phyloP scores from a whole-genome alignment of 1,139 yeast genomes.

The Lodderomyces pseudojiufengensis region DNA sequence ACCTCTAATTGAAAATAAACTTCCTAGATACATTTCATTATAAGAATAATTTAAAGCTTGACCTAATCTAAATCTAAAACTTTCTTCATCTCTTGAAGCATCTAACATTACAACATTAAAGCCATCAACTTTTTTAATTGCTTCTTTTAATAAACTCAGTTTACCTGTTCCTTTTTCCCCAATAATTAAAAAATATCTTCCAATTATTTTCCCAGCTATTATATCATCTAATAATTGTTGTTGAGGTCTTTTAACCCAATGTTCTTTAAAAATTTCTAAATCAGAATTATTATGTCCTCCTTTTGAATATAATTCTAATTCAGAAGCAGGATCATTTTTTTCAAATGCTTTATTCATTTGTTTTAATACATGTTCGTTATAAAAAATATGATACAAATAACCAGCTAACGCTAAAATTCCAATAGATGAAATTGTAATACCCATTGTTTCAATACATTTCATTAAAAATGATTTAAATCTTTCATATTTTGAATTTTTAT shows the following conservation, averaged over 20 bases:
- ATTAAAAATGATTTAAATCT: conserved; percentile 26
- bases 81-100: conserved; percentile 86
- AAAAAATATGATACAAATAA: conserved; percentile 59
- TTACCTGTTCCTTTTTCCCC: conserved; percentile 91
- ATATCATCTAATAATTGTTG: conserved; percentile 65
- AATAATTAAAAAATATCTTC: conserved; percentile 67
- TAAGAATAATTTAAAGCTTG: conserved; percentile 70
- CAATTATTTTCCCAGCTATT: conserved; percentile 56
- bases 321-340: conserved; percentile 63
- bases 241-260: conserved; percentile 70
- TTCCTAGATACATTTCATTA: conserved; percentile 80
- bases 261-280: conserved; percentile 13
- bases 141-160: conserved; percentile 66
- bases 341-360: conserved; percentile 70
- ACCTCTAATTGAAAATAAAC: conserved; percentile 76
- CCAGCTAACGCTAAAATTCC: conserved; percentile 74
- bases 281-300: no score
- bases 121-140: conserved; percentile 65
- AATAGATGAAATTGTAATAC: conserved; percentile 72
- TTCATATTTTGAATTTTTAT: conserved; percentile 13
- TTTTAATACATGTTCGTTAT: conserved; percentile 54
- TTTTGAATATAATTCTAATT: conserved; percentile 47
- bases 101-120: conserved; percentile 68
- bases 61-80: conserved; percentile 73
- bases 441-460: conserved; percentile 68